phyloP scores from a whole-genome alignment of 768 basidiomycete species.

The Leccinum variicolor region DNA sequence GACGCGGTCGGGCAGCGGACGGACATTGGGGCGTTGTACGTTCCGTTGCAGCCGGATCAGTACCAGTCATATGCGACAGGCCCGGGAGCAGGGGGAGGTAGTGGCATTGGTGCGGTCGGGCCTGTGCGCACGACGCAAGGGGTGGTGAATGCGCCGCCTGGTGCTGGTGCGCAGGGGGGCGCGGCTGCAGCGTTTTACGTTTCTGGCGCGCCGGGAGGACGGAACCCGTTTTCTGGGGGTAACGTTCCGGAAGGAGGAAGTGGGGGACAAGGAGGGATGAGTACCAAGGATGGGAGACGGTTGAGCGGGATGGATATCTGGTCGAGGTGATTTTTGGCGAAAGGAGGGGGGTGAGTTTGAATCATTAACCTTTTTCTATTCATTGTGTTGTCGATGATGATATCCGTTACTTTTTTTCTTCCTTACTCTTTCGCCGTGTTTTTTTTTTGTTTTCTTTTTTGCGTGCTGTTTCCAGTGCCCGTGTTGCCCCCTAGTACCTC shows the following conservation, averaged over 20 bases:
- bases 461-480: background rate
- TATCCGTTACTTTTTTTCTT: background rate
- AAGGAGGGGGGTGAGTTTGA: background rate
- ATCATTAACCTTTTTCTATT: background rate
- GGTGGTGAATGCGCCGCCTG: conserved; percentile 31
- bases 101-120: conserved; percentile 26
- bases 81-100: conserved; percentile 23
- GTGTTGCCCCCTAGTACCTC: background rate
- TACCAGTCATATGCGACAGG: conserved; percentile 53
- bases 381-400: background rate
- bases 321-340: conserved; percentile 52
- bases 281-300: conserved; percentile 56
- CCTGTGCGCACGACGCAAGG: conserved; percentile 40
- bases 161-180: conserved; percentile 2
- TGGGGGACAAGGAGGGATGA: conserved; percentile 31
- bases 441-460: background rate
- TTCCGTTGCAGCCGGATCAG: conserved; percentile 82
- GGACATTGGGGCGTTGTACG: conserved; percentile 68
- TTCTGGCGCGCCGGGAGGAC: conserved; percentile 48
- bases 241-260: conserved; percentile 34
- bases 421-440: background rate
- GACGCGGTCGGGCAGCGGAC: conserved; percentile 60
- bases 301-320: conserved; percentile 69
- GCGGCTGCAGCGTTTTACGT: conserved; percentile 67
- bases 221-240: conserved; percentile 34